Base-by-base conservation (phyloP, 2,329 filamentous ascomycete species). In the Fusarium napiforme region DNA sequence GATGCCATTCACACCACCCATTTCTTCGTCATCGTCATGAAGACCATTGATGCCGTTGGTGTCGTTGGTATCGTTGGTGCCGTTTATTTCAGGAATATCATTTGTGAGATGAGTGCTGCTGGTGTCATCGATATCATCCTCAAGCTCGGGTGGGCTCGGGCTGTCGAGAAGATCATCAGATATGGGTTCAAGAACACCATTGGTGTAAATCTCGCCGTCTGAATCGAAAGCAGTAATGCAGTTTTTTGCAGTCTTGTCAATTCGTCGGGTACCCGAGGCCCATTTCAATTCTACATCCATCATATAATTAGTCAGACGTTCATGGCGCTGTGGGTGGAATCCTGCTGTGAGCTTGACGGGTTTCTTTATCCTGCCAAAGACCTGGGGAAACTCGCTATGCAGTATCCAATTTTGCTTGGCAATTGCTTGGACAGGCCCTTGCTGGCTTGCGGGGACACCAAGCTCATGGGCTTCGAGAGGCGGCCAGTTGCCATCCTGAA, bases 401-500 rank as follows among this genome's bases (percentile, higher is more conserved):
- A 88, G 74, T 15, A 84, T 78, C 82, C 84, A 86, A 32, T 79
- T 75, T 60, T 71, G 72, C 43, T 73, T 68, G n/a, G 73, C 67
- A 12, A 71, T 64, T 36, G 69, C 75, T 28, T 74, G 64, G 28
- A 77, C 64, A 47, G 72, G 57, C 10, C 67, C 58, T 37, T 75
- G 62, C 12, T 76, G 69, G 19, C 69, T 60, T 28, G 63, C 26
- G 16, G 77, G 60, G 58, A 81, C 67, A 21, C 79, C 81, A 50
- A 82, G 76, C 69, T 82, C 81, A 21, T 77, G 75, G n/a, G 77
- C 70, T 40, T 86, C 83, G 19, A 85, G 77, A 0, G 88, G 88
- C 7, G 88, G 88, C 88, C 88, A 90, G 42, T 81, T 81, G 16
- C 81, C 80, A 60, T 85, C 83, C 49, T 84, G 84, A 10, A 84